These are phyloP conservation scores for Ceratocystis colombiana DNA, from an alignment of 2,329 filamentous ascomycete species.

Conservation along the genomic window DNA sequence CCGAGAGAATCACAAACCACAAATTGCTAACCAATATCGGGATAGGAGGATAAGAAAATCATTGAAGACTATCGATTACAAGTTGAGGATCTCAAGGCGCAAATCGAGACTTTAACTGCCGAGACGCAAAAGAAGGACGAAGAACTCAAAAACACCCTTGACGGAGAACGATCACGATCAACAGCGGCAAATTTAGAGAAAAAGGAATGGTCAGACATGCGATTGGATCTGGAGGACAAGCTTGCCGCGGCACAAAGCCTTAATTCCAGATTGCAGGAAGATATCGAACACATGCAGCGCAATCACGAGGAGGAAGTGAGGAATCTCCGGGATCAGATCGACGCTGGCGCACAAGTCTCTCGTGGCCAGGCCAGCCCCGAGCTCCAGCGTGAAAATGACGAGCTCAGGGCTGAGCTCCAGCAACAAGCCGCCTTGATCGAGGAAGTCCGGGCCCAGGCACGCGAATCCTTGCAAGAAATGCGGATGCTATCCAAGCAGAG, in stretches of 20 bases:
- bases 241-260: constrained; percentile 62
- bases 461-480: constrained; percentile 82
- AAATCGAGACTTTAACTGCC: constrained; percentile 64
- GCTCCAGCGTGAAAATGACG: constrained; percentile 57
- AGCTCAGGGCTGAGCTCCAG: constrained; percentile 52
- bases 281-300: constrained; percentile 62
- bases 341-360: constrained; percentile 29
- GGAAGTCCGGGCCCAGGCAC: constrained; percentile 74
- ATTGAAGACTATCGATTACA: constrained; percentile 55
- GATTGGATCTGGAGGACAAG: constrained; percentile 59
- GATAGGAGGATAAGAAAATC: constrained; percentile 21
- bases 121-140: constrained; percentile 61
- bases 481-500: constrained; percentile 71
- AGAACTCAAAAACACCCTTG: constrained; percentile 51
- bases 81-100: constrained; percentile 68
- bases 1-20: no score
- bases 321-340: constrained; percentile 53
- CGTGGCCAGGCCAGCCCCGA: constrained; percentile 33
- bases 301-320: constrained; percentile 56
- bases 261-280: constrained; percentile 69
- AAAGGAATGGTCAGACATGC: constrained; percentile 59
- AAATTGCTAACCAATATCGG: neutral
- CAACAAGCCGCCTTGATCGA: constrained; percentile 77
- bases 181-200: constrained; percentile 51
- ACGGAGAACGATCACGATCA: constrained; percentile 47